These are phyloP conservation scores for Fusarium sp. DNA, from an alignment of 2,329 filamentous ascomycete genomes.

Conservation along the genomic window DNA sequence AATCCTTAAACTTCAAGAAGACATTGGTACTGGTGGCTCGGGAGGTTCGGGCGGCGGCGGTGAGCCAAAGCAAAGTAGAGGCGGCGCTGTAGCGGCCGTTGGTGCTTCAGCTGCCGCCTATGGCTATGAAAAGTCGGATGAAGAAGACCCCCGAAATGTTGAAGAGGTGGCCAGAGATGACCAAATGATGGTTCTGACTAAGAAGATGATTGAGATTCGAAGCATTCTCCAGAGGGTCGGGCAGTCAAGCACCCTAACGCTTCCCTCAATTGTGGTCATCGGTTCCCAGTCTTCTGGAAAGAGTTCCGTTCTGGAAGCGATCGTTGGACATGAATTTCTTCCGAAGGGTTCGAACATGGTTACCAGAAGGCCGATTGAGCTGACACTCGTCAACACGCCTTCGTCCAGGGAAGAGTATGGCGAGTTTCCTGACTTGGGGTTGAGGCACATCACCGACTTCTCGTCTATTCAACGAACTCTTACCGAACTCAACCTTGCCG, in stretches of 20 bases:
- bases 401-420: slow-evolving; percentile 90
- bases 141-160: slow-evolving; percentile 73
- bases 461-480: slow-evolving; percentile 91
- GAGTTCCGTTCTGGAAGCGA: slow-evolving; percentile 95
- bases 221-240: slow-evolving; percentile 92
- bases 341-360: slow-evolving; percentile 99
- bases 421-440: slow-evolving; percentile 92
- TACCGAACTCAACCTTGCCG: slow-evolving; percentile 94
- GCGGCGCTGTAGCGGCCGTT: slow-evolving; percentile 72
- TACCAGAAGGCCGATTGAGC: slow-evolving; percentile 92
- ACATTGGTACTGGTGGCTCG: slow-evolving; percentile 66
- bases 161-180: slow-evolving; percentile 86
- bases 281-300: slow-evolving; percentile 98
- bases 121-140: slow-evolving; percentile 78
- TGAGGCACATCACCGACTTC: slow-evolving; percentile 94
- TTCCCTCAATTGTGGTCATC: slow-evolving; percentile 99
- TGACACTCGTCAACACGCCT: slow-evolving; percentile 96
- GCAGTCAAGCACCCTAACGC: slow-evolving; percentile 87
- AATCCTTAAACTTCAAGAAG: slow-evolving; percentile 74
- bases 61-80: slow-evolving; percentile 73
- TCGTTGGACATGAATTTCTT: slow-evolving; percentile 97
- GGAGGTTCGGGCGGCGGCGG: slow-evolving; percentile 63
- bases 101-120: slow-evolving; percentile 84
- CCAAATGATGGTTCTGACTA: slow-evolving; percentile 99
- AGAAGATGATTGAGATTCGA: slow-evolving; percentile 99